Base-by-base conservation (phyloP, 2,329 filamentous ascomycete species). In the Penicillium rolfsii region DNA sequence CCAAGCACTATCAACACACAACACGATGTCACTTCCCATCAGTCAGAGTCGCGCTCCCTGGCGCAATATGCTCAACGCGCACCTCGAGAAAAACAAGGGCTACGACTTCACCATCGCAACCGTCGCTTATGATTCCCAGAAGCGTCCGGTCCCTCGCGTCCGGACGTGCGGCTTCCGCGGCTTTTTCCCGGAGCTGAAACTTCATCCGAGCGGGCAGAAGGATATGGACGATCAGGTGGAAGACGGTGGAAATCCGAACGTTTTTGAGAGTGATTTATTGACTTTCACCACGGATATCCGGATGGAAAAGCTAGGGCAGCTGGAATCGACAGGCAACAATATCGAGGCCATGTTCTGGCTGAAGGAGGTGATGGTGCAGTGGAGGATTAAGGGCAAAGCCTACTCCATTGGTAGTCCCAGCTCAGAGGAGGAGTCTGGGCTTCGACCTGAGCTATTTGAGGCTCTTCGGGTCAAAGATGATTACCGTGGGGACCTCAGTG, bases 341-440 rank as follows among this genome's bases (percentile, higher is more conserved):
- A 86, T 94, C n/a, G 94, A 97, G 78, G 91, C 88, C 6, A 85
- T 92, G 11, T 95, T 91, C 74, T 98, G 93, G 94, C 81, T 88
- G 9, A 84, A 86, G 65, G 85, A 89, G 46, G 81, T 82, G 5
- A 85, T 82, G 74, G 89, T 87, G 16, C 94, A 98, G 80, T 98
- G 94, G 94, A 86, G 94, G 61, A 76, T 98, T 36, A 87, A 88
- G 52, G 94, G 94, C 1, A 82, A 80, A 60, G 91, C 89, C 19
- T 95, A 88, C 79, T 79, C 97, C 4, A 81, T 98, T 35, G 91
- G 87, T 0, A 83, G 84, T 52, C 90, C 93, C 68, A 85, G 79
- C n/a, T 83, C 87, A 58, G 79, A 76, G 1, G 74, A 77, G 7
- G 79, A 81, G 35, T 57, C 59, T 35, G 58, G 60, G 0, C 67